phyloP scores from a whole-genome alignment of 805 yeast genomes.

The Lipomyces mesembrius region DNA sequence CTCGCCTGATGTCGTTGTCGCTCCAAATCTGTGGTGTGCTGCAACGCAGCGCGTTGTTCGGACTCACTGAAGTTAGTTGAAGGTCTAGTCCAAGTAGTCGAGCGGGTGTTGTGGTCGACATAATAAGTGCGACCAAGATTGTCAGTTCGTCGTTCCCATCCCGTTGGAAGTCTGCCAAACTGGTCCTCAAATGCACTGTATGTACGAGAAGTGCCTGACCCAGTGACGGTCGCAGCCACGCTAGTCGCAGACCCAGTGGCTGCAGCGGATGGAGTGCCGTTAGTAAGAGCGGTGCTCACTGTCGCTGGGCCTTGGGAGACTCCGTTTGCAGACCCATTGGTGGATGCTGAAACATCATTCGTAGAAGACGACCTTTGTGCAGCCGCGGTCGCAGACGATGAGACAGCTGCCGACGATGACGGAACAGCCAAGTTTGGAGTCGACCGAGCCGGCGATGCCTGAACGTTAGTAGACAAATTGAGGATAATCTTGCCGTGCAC shows the following conservation, averaged over 20 bases:
- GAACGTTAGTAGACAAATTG: slow-evolving; percentile 46
- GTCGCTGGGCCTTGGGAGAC: slow-evolving; percentile 34
- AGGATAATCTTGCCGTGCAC: slow-evolving; percentile 93
- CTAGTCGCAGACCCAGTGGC: slow-evolving; percentile 38
- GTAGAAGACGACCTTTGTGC: slow-evolving; percentile 11
- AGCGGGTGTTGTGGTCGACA: slow-evolving; percentile 96
- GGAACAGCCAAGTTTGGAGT: slow-evolving; percentile 19
- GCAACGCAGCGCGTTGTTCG: slow-evolving; percentile 57
- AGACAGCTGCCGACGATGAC: slow-evolving; percentile 11
- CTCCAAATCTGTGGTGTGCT: slow-evolving; percentile 78
- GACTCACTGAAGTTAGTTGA: slow-evolving; percentile 77
- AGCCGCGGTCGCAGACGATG: slow-evolving; percentile 38
- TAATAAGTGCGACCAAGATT: slow-evolving; percentile 96
- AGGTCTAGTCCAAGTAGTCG: slow-evolving; percentile 99
- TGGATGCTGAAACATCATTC: slow-evolving; percentile 15
- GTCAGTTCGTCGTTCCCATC: slow-evolving; percentile 99
- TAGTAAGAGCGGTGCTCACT: slow-evolving; percentile 31
- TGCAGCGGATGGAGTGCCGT: slow-evolving; percentile 35
- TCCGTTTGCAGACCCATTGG: slow-evolving; percentile 13
- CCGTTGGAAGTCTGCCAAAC: slow-evolving; percentile 93
- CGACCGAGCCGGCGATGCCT: slow-evolving; percentile 17
- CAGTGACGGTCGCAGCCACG: slow-evolving; percentile 38
- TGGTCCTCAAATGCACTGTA: slow-evolving; percentile 96
- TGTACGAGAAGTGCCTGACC: slow-evolving; percentile 54
- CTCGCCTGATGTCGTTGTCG: slow-evolving; percentile 89